Base-by-base conservation (phyloP, 768 basidiomycete genomes). In the Amanita phalloides region DNA sequence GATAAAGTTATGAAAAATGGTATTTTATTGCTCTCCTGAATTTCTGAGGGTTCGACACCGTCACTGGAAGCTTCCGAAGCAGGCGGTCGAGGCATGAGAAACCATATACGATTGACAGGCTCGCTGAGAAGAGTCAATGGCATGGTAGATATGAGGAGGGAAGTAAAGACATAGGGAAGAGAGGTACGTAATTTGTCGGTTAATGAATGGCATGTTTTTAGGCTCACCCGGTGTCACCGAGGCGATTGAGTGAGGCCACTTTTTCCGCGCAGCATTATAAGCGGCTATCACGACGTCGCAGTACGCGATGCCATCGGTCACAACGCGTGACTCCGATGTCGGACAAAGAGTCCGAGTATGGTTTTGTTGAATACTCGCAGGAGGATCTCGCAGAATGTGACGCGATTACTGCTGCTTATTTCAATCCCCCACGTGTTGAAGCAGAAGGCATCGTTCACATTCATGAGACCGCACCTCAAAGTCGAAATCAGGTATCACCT, bases 371-470 rank as follows among this genome's bases (percentile, higher is more conserved):
- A 45, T 78, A 84, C 54, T 80, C 80, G 0, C 71, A 71, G 23
- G 73, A 80, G 30, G 81, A 86, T 23, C 70, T 84, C 37, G 70
- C 67, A 2, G 60, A 63, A 23, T 67, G 80, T 49, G 81, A 83
- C 57, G 70, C 69, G 26, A 62, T 66, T 26, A 54, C 71, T 25
- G 57, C 55, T 10, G 52, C 30, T 26, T 53, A 49, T 2, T 54
- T 47, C 11, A 52, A 57, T 28, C 48, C 61, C 4, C 73, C 76
- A 5, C 54, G 57, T 17, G 61, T 75, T 32, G 66, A 74, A 53
- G 25, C 69, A 4, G 69, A 70, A 44, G 36, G 21, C 10, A 55
- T 54, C 25, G 45, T 13, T 21, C 42, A 38, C 39, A n/a, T 11
- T 39, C 37, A 49, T 49, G 48, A 49, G 26, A 26, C 41, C 10